Base-by-base conservation (phyloP, 2,329 filamentous ascomycete genomes). In the Blastomyces parvus region DNA sequence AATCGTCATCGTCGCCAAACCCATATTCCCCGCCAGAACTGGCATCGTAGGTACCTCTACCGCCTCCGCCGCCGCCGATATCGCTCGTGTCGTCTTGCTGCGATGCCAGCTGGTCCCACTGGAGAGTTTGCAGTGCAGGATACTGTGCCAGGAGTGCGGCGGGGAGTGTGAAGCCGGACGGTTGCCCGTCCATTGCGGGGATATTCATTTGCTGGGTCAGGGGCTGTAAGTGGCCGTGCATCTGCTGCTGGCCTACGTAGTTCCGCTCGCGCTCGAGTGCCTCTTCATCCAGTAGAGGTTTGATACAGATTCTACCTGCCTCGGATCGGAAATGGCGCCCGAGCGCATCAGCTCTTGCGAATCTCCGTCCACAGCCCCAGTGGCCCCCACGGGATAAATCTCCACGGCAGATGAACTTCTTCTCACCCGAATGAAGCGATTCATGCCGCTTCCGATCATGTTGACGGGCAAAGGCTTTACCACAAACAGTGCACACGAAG, bases 391-490 rank as follows among this genome's bases (percentile, higher is more conserved):
- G 86, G 68, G 93, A 92, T 59, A 99, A 85, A 64, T 92, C 89
- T 61, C 94, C 94, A 69, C 91, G 91, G 78, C 94, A 99, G 8
- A 97, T 90, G 73, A 97, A 99, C 73, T 96, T 97, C 84, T 97
- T 99, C 79, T 99, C 94, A 52, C 94, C 94, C 0, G 90, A 95
- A 72, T 99, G 94, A 52, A 99, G 80, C 48, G 93, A 92, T 78
- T 99, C 94, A 76, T 99, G 94, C 48, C 94, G 88, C 77, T 99
- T 99, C 56, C 94, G 88, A 74, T 99, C 94, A 73, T 99, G 94
- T 73, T 99, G 94, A 33, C 94, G 88, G 6, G 94, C 94, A 77
- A 99, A 99, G 0, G 94, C 94, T 76, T 99, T 99, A 61, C 91
- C 90, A 69, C 94, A 99, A 9, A 97, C 91, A 0, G 90, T 97